phyloP scores from a whole-genome alignment of 805 yeast genomes.

The Candida patagonica region DNA sequence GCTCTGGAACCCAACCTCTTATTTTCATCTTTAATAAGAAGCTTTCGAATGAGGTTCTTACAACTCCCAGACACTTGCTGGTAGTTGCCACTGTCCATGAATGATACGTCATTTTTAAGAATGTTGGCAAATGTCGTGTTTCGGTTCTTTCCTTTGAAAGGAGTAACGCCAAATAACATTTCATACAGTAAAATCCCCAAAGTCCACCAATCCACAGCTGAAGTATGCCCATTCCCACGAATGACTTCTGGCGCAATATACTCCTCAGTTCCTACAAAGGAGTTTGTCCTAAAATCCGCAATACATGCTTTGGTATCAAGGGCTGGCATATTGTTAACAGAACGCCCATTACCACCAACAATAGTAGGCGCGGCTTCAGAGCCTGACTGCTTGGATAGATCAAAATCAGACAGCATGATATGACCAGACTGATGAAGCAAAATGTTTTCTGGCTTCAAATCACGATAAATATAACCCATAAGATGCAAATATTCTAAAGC shows the following conservation, averaged over 20 bases:
- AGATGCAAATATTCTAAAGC: slow-evolving; percentile 92
- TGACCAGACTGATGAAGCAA: slow-evolving; percentile 94
- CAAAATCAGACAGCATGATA: slow-evolving; percentile 95
- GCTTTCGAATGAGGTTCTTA: slow-evolving; percentile 67
- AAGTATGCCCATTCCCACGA: slow-evolving; percentile 92
- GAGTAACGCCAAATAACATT: slow-evolving; percentile 93
- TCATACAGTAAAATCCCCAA: slow-evolving; percentile 87
- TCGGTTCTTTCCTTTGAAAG: slow-evolving; percentile 86
- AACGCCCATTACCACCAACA: slow-evolving; percentile 28
- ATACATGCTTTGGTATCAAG: slow-evolving; percentile 91
- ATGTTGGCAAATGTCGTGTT: slow-evolving; percentile 85
- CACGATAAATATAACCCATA: slow-evolving; percentile 96
- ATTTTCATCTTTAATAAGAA: slow-evolving; percentile 79
- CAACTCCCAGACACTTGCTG: slow-evolving; percentile 65
- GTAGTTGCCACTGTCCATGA: slow-evolving; percentile 47
- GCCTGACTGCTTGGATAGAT: slow-evolving; percentile 80
- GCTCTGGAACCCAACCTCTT: slow-evolving; percentile 84
- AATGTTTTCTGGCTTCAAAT: slow-evolving; percentile 93
- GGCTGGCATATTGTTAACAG: slow-evolving; percentile 41
- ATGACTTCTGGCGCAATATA: slow-evolving; percentile 98
- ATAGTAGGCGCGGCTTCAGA: slow-evolving; percentile 69
- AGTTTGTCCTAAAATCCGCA: slow-evolving; percentile 92
- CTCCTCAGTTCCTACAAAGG: slow-evolving; percentile 98
- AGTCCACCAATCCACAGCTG: slow-evolving; percentile 99
- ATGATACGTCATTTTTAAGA: slow-evolving; percentile 71